These are phyloP conservation scores for Dryas integrifolia DNA, from an alignment of 331 rosid genomes.

Conservation along the genomic window DNA sequence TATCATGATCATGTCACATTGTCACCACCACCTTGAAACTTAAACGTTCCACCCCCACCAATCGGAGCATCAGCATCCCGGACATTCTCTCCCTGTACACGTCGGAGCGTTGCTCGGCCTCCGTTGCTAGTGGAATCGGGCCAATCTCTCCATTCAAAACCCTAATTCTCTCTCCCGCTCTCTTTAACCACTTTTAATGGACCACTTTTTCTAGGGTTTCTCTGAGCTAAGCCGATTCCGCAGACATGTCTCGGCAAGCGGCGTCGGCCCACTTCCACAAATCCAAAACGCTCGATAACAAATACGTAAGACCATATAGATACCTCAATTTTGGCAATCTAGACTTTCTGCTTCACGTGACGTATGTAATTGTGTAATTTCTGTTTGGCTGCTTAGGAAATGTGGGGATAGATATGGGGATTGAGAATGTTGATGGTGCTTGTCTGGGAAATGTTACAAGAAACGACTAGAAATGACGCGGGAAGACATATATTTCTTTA, in stretches of 20 bases:
- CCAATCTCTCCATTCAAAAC: neutral
- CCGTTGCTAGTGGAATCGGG: neutral
- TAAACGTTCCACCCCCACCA: neutral
- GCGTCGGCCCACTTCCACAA: slow-evolving; percentile 74
- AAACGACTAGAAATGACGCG: no score
- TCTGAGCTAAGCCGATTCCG: slow-evolving; percentile 23
- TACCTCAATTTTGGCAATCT: slow-evolving; percentile 17
- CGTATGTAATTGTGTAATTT: neutral
- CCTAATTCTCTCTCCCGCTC: slow-evolving; percentile 5
- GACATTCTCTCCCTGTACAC: neutral
- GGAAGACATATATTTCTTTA: neutral
- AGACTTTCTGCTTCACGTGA: neutral
- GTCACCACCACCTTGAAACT: no score
- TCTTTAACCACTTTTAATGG: slow-evolving; percentile 20
- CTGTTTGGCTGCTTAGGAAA: neutral
- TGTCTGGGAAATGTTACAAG: neutral
- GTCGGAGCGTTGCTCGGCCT: slow-evolving; percentile 15
- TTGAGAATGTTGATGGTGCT: neutral
- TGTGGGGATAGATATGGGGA: neutral
- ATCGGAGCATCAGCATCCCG: neutral
- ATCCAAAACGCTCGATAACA: slow-evolving; percentile 92
- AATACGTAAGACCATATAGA: slow-evolving; percentile 53
- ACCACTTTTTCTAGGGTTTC: slow-evolving; percentile 38
- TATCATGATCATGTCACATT: no score
- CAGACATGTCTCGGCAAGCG: slow-evolving; percentile 78